A percentile compares a stretch with the other conserved stretches of the same genome.
Conservation (phyloP, 768 basidiomycete species). For the Pleurotus cornucopiae region DNA sequence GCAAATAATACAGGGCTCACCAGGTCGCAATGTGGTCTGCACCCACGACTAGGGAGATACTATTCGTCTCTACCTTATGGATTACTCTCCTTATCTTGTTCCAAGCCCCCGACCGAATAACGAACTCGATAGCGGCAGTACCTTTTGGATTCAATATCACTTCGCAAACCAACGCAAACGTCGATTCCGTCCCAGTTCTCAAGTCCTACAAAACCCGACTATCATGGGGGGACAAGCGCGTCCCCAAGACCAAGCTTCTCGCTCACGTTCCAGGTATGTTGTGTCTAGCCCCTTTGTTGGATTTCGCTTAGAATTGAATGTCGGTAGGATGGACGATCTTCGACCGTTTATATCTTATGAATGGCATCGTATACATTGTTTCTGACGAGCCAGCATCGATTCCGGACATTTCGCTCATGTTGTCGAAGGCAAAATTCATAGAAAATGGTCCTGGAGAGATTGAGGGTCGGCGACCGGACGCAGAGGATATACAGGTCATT, state of each 20-base stretch:
- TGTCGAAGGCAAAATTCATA: slow-evolving; percentile 64
- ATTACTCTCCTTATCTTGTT: slow-evolving; percentile 13
- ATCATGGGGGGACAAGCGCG: slow-evolving; percentile 30
- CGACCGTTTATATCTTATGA: slow-evolving; percentile 75
- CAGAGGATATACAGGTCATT: slow-evolving; percentile 77
- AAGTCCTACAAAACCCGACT: slow-evolving; percentile 22
- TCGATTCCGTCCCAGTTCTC: not conserved
- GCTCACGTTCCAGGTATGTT: slow-evolving; percentile 71
- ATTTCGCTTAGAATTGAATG: not conserved
- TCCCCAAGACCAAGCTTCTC: slow-evolving; percentile 63
- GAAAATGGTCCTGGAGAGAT: slow-evolving; percentile 51
- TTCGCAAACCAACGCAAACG: not conserved
- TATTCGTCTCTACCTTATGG: slow-evolving; percentile 38
- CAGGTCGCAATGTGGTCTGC: slow-evolving; percentile 10
- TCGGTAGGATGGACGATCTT: slow-evolving; percentile 84
- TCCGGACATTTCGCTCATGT: slow-evolving; percentile 66
- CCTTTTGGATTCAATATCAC: slow-evolving; percentile 35
- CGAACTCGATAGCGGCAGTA: slow-evolving; percentile 17
- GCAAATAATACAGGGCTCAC: no score
- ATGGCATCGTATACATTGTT: slow-evolving; percentile 82
- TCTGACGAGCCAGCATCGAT: slow-evolving; percentile 63
- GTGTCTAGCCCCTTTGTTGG: not conserved
- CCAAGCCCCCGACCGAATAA: slow-evolving; percentile 7
- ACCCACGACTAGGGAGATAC: slow-evolving; percentile 41
- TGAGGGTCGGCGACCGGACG: slow-evolving; percentile 62